These are phyloP conservation scores for Rhododendron henanense DNA, from an alignment of 148 eudicot genomes.

Conservation along the genomic window DNA sequence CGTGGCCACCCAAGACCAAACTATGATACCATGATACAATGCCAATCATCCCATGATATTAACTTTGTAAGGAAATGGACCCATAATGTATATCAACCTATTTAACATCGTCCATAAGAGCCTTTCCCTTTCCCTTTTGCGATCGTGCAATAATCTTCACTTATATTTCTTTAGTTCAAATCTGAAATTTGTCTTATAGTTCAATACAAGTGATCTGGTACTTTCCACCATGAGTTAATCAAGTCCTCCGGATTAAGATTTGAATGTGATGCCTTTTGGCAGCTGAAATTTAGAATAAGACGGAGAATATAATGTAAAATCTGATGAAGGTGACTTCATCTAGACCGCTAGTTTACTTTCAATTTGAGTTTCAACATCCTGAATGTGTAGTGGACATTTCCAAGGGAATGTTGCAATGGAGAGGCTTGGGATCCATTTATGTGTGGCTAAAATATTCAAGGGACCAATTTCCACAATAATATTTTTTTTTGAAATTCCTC, in stretches of 20 bases:
- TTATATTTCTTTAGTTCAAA: neutral
- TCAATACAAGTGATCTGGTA: neutral
- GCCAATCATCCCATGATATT: neutral
- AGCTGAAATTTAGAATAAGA: neutral
- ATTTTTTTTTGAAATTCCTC: neutral
- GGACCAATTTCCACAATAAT: neutral
- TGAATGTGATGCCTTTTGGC: neutral
- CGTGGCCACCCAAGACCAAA: neutral
- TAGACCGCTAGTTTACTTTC: neutral
- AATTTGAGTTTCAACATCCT: neutral
- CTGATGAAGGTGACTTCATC: neutral
- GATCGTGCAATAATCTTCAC: neutral
- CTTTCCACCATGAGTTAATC: neutral
- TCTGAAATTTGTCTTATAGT: neutral
- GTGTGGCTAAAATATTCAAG: neutral
- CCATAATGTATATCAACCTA: neutral
- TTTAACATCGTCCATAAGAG: neutral
- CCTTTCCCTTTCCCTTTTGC: neutral
- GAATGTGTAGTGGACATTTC: neutral
- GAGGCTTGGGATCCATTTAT: neutral
- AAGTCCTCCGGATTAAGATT: neutral
- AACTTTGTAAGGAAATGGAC: neutral
- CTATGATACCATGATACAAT: neutral
- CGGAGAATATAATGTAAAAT: neutral
- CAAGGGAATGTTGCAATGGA: neutral